Conservation (phyloP, 306 rosid species). For the Alnus glutinosa region DNA sequence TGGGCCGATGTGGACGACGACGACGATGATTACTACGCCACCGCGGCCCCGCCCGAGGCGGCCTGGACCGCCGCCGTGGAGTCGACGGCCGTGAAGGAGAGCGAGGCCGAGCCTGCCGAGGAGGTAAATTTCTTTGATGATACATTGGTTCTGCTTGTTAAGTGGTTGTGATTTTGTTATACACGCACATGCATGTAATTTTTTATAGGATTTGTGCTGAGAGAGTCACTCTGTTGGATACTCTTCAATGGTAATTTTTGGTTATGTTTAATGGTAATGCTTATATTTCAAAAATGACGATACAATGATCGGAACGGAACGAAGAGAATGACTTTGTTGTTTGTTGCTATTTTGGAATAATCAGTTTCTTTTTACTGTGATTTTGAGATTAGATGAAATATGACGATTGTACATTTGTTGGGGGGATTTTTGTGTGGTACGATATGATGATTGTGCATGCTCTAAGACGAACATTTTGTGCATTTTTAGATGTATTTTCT, state of each 20-base stretch:
- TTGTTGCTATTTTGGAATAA: neutral
- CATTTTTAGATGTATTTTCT: neutral
- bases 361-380: neutral
- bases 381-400: neutral
- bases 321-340: neutral
- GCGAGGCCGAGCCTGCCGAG: constrained; percentile 40
- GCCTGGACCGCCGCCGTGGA: constrained; percentile 41
- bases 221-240: too few relatives aligned
- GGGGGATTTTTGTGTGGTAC: neutral
- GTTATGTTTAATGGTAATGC: too few relatives aligned
- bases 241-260: too few relatives aligned
- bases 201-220: neutral
- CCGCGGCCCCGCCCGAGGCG: constrained; percentile 57
- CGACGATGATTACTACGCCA: constrained; percentile 67
- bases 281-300: too few relatives aligned
- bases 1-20: constrained; percentile 87
- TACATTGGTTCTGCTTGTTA: neutral
- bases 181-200: neutral
- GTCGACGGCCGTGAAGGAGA: constrained; percentile 24
- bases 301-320: too few relatives aligned
- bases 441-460: neutral
- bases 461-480: neutral
- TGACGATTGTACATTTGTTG: neutral
- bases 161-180: neutral
- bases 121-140: constrained; percentile 14